A percentile compares a stretch with the other conserved stretches of the same genome.
Evolutionary conservation across 495 filamentous ascomycete species (phyloP).

Genomic region (Tuber calosporum): DNA sequence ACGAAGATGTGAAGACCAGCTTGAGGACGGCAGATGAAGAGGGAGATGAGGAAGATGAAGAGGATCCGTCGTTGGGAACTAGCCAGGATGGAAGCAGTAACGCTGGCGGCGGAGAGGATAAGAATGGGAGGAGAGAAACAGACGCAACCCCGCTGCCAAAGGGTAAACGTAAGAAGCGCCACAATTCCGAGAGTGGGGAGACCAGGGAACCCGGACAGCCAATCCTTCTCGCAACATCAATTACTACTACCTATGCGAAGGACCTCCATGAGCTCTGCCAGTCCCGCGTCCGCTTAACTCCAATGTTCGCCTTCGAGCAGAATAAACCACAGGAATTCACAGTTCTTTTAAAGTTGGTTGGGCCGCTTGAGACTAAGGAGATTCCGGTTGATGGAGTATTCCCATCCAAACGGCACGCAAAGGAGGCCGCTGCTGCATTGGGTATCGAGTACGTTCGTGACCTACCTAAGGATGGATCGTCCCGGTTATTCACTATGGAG

Average conservation of each 20-base stretch:
- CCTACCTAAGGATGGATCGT: conserved; percentile 21
- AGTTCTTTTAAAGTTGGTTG: conserved; percentile 26
- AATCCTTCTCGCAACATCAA: conserved; percentile 34
- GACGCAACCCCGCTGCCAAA: conserved; percentile 2
- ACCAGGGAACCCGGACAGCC: conserved; percentile 17
- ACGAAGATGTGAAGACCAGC: not conserved
- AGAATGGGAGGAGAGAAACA: not conserved
- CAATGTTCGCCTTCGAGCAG: conserved; percentile 27
- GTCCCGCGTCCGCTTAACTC: conserved; percentile 22
- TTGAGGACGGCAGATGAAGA: not conserved
- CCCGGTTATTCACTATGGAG: conserved; percentile 20
- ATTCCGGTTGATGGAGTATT: conserved; percentile 16
- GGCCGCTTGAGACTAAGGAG: conserved; percentile 24
- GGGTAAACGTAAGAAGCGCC: conserved; percentile 6
- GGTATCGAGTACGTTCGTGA: conserved; percentile 30
- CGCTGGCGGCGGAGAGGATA: not conserved
- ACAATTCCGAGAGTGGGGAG: not conserved
- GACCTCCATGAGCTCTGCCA: conserved; percentile 40
- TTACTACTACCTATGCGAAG: conserved; percentile 39
- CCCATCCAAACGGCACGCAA: conserved; percentile 36
- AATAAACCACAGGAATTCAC: conserved; percentile 26
- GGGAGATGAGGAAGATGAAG: not conserved
- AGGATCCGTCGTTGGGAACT: not conserved
- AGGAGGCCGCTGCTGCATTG: conserved; percentile 29
- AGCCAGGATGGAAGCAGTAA: not conserved